A percentile compares a stretch with the other conserved stretches of the same genome.
Conservation (phyloP, 176 grass and related monocot genomes). For the Zea luxurians region DNA sequence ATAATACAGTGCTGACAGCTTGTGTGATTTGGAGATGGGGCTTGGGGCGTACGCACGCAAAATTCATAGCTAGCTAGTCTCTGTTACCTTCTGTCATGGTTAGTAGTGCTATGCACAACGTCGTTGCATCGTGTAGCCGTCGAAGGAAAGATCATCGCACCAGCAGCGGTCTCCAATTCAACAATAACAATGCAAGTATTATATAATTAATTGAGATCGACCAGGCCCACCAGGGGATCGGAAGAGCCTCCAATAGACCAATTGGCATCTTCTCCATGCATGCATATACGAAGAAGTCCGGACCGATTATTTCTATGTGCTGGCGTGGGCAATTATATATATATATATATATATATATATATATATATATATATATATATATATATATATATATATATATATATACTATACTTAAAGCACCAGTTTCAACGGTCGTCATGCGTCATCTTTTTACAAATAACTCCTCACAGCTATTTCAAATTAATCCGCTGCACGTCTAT, state of each 20-base stretch:
- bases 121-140: not conserved
- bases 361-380: too few species aligned
- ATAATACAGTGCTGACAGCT: conserved; percentile 43
- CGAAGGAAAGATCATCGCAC: not conserved
- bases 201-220: not conserved
- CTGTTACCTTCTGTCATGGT: conserved; percentile 10
- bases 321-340: not conserved
- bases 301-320: not conserved
- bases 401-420: too few species aligned
- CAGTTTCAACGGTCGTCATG: too few species aligned
- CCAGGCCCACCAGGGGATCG: not conserved
- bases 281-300: not conserved
- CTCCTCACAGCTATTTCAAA: too few species aligned
- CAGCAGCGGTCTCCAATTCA: not conserved
- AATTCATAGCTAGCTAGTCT: not conserved
- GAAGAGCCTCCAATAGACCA: conserved; percentile 9
- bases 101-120: conserved; percentile 47
- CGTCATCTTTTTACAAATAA: too few species aligned
- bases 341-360: too few species aligned
- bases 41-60: too few species aligned
- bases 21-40: conserved; percentile 4
- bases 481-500: too few species aligned
- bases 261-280: conserved; percentile 31
- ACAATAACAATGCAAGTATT: not conserved
- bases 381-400: too few species aligned